Base-by-base conservation (phyloP, 2,329 filamentous ascomycete genomes). In the Ilyonectria robusta region DNA sequence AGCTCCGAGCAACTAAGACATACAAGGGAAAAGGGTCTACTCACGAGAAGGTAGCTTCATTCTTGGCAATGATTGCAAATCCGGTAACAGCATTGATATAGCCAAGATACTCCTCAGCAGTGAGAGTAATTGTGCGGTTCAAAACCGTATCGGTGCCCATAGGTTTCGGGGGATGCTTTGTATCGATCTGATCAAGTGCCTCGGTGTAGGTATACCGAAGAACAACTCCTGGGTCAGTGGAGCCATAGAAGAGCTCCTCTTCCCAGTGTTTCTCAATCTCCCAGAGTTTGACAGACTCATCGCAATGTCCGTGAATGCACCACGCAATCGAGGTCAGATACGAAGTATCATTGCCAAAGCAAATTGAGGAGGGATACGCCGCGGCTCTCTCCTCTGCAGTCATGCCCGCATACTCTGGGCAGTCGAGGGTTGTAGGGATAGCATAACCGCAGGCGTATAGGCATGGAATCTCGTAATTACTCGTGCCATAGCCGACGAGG, bases 301-400 rank as follows among this genome's bases (percentile, higher is more conserved):
- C 35, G 10, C 73, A 75, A 11, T 48, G 56, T 0, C 40, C 9
- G 6, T 60, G 11, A 0, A 76, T 74, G 2, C 74, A 76, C 64
- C 67, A 74, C 0, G 74, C 74, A 9, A 76, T 59, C 0, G 74
- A 67, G 0, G 74, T 75, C 4, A 76, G 15, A 47, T 75, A 76
- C 0, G 67, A 46, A 0, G 50, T 46, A 3, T 72, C 53, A 3
- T 72, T 65, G 1, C 64, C 61, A 13, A 72, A 66, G 21, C 74
- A 76, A 0, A 29, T 44, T 1, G 70, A 23, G 0, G 72, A 74
- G 6, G 74, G 70, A n/a, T 67, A 68, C 0, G 68, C 65, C 1
- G 19, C 37, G 1, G 70, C 67, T 1, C 53, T 66, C 26, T 76
- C 71, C 11, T 73, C 70, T 0, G 62, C 48, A 0, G 71, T 70